Percentiles rank a stretch among this genome's conserved stretches.
Conservation (phyloP, 2,329 filamentous ascomycete genomes). For the Trichoderma oligosporum region DNA sequence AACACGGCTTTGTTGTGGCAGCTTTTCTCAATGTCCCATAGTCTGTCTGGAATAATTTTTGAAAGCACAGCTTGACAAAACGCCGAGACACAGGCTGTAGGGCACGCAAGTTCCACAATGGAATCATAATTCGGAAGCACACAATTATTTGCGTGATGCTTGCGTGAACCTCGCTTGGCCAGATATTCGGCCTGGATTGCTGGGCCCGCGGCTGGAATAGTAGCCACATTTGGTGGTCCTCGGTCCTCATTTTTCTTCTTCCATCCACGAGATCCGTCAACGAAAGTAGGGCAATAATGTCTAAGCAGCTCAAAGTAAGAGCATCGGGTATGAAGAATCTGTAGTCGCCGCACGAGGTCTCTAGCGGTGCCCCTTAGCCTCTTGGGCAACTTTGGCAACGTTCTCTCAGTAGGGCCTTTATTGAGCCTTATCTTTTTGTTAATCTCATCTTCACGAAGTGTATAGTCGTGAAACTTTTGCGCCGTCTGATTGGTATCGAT, state of each 20-base stretch:
- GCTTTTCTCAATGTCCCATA: slow-evolving; percentile 63
- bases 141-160: slow-evolving; percentile 2
- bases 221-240: background rate
- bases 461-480: slow-evolving; percentile 80
- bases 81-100: slow-evolving; percentile 67
- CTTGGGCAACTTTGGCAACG: slow-evolving; percentile 51
- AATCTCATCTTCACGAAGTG: slow-evolving; percentile 80
- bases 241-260: background rate
- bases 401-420: slow-evolving; percentile 20
- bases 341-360: slow-evolving; percentile 63
- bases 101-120: slow-evolving; percentile 66
- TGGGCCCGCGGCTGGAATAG: background rate
- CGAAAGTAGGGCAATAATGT: slow-evolving; percentile 68
- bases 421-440: slow-evolving; percentile 25
- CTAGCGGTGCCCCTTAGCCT: slow-evolving; percentile 61
- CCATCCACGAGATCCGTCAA: slow-evolving; percentile 25
- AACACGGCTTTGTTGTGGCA: slow-evolving; percentile 59
- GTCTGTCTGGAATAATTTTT: slow-evolving; percentile 67
- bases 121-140: slow-evolving; percentile 29
- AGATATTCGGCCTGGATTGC: background rate
- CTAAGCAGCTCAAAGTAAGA: slow-evolving; percentile 74
- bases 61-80: slow-evolving; percentile 77
- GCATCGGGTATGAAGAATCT: slow-evolving; percentile 67
- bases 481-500: slow-evolving; percentile 62
- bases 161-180: slow-evolving; percentile 8